Conservation (phyloP, 179 eudicot species). For the Corrigiola litoralis region DNA sequence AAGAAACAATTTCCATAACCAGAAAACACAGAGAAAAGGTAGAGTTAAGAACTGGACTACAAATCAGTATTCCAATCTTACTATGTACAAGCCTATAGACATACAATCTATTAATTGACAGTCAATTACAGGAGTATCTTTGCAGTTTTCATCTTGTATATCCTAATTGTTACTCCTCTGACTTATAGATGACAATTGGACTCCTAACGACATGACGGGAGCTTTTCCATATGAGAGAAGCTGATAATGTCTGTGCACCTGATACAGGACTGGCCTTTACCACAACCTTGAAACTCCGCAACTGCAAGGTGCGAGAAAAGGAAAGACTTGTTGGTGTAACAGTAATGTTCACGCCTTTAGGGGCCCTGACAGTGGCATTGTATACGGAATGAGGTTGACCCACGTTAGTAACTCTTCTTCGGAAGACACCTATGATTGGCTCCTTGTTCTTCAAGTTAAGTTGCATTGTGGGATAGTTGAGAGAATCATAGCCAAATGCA, state of each 20-base stretch:
- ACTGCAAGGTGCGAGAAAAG: constrained; percentile 34
- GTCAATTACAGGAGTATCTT: not conserved
- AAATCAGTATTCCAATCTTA: not conserved
- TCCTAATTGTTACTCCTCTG: constrained; percentile 10
- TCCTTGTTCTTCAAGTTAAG: constrained; percentile 34
- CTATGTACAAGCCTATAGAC: constrained; percentile 6
- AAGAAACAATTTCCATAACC: no score
- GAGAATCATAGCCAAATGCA: constrained; percentile 55
- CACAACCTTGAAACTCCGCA: constrained; percentile 58
- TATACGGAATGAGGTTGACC: constrained; percentile 48
- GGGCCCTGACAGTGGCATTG: constrained; percentile 55
- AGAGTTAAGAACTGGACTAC: no score
- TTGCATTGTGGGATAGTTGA: constrained; percentile 90
- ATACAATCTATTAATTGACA: constrained; percentile 1
- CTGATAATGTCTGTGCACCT: constrained; percentile 33
- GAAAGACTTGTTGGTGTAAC: constrained; percentile 51
- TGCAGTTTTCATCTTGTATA: not conserved
- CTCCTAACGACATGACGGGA: constrained; percentile 51
- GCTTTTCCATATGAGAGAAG: constrained; percentile 69
- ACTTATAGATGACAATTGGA: constrained; percentile 55
- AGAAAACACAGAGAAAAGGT: no score
- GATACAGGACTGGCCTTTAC: constrained; percentile 50
- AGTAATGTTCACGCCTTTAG: constrained; percentile 59
- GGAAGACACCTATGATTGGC: constrained; percentile 38
- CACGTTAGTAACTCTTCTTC: constrained; percentile 71